Evolutionary conservation across 2,329 filamentous ascomycete species (phyloP).

Genomic region (Cytospora paraplurivora): DNA sequence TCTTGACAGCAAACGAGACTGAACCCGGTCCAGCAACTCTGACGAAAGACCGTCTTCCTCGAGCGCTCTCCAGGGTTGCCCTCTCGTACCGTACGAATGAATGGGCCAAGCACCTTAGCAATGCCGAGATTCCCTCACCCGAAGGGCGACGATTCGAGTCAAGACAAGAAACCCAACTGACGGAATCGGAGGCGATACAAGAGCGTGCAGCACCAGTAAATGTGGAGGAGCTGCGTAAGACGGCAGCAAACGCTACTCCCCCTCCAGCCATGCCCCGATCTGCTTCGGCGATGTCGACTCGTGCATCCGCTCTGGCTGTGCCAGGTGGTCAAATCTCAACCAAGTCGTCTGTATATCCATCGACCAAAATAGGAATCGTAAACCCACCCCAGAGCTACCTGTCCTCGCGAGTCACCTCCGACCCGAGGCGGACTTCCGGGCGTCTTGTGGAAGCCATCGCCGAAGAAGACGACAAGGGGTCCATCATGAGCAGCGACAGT

Average conservation of each 20-base stretch:
- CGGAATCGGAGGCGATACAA: slow-evolving; percentile 38
- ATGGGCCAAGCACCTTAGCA: slow-evolving; percentile 87
- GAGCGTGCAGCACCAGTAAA: slow-evolving; percentile 65
- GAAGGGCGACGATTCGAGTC: slow-evolving; percentile 51
- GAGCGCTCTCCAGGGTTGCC: slow-evolving; percentile 74
- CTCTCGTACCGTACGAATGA: slow-evolving; percentile 89
- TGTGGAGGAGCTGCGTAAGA: slow-evolving; percentile 66
- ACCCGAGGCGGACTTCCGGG: slow-evolving; percentile 3
- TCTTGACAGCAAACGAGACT: slow-evolving; percentile 44
- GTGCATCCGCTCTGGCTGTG: slow-evolving; percentile 3
- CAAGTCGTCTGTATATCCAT: slow-evolving; percentile 1
- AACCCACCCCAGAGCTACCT: slow-evolving; percentile 26
- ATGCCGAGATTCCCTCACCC: slow-evolving; percentile 71
- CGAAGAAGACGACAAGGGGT: slow-evolving; percentile 43
- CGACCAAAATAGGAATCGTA: background rate
- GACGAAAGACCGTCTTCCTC: slow-evolving; percentile 65
- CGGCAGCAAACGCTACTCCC: slow-evolving; percentile 54
- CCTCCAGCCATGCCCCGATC: slow-evolving; percentile 40
- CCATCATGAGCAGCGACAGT: slow-evolving; percentile 18
- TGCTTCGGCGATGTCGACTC: slow-evolving; percentile 34
- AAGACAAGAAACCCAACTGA: slow-evolving; percentile 19
- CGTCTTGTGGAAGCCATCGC: slow-evolving; percentile 39
- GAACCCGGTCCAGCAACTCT: slow-evolving; percentile 51
- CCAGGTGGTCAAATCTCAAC: background rate
- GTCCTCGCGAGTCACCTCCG: slow-evolving; percentile 3